phyloP scores from a whole-genome alignment of 768 basidiomycete species.

The Mycena vulgaris region DNA sequence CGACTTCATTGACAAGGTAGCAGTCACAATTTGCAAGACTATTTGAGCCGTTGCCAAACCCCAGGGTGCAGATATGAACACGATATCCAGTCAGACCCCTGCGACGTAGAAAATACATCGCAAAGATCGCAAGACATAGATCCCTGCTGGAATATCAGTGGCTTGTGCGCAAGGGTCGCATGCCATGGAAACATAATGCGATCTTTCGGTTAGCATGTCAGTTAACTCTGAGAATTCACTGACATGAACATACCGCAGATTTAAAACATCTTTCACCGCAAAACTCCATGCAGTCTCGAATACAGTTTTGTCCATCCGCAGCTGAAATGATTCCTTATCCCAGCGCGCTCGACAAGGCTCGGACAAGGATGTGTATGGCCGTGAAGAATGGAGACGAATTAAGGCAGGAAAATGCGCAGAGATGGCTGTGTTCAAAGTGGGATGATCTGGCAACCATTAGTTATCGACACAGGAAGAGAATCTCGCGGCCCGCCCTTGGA shows the following conservation, averaged over 20 bases:
- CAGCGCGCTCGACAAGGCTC: too few species aligned
- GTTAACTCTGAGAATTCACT: not conserved
- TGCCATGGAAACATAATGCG: slow-evolving; percentile 9
- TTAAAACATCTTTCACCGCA: not conserved
- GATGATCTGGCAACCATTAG: too few species aligned
- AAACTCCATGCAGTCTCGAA: not conserved
- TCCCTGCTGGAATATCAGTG: not conserved
- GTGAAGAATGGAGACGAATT: too few species aligned
- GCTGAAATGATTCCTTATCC: too few species aligned
- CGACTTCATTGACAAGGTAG: not conserved
- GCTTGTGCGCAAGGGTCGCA: not conserved
- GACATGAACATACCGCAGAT: not conserved
- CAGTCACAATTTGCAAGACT: slow-evolving; percentile 8
- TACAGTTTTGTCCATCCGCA: not conserved
- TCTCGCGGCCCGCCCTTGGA: too few species aligned
- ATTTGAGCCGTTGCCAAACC: not conserved
- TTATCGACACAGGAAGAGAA: too few species aligned
- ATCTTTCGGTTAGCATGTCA: not conserved
- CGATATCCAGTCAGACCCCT: not conserved
- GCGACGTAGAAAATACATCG: slow-evolving; percentile 1
- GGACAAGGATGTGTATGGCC: too few species aligned
- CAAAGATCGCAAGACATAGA: not conserved
- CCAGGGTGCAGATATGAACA: not conserved
- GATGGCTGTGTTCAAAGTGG: too few species aligned
- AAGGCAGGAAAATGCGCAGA: too few species aligned